A percentile compares a stretch with the other conserved stretches of the same genome.
Conservation (phyloP, 805 yeast species). For the Ascoidea asiatica region DNA sequence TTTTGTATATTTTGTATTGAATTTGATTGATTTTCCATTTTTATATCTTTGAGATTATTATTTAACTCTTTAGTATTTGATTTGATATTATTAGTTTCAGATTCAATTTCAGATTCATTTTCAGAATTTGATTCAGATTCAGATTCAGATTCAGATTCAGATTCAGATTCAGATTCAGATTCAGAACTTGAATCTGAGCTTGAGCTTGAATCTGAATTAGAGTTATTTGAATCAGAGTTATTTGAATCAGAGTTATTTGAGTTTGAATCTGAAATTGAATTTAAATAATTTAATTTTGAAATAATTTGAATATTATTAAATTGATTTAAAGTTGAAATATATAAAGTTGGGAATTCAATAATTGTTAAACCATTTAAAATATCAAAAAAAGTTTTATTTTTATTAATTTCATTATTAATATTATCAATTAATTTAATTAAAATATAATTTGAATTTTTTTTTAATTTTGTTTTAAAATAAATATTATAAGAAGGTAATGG, state of each 20-base stretch:
- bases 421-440: background rate
- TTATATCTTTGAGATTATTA: too few relatives aligned
- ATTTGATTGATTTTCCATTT: background rate
- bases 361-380: slow-evolving; percentile 1
- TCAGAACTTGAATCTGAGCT: background rate
- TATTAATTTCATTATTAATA: background rate
- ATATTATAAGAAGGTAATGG: background rate
- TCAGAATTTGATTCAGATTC: background rate
- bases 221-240: background rate
- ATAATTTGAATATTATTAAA: background rate
- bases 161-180: slow-evolving; percentile 1
- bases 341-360: slow-evolving; percentile 9
- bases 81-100: too few relatives aligned
- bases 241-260: background rate
- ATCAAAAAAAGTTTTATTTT: background rate
- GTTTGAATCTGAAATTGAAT: background rate
- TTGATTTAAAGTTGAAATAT: background rate
- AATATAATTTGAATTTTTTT: too few relatives aligned
- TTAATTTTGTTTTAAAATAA: background rate
- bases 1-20: background rate
- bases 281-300: background rate
- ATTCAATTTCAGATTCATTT: too few relatives aligned
- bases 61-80: too few relatives aligned
- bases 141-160: background rate
- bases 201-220: background rate